phyloP scores from a whole-genome alignment of 2,329 filamentous ascomycete species.

The Thyridium curvatum region DNA sequence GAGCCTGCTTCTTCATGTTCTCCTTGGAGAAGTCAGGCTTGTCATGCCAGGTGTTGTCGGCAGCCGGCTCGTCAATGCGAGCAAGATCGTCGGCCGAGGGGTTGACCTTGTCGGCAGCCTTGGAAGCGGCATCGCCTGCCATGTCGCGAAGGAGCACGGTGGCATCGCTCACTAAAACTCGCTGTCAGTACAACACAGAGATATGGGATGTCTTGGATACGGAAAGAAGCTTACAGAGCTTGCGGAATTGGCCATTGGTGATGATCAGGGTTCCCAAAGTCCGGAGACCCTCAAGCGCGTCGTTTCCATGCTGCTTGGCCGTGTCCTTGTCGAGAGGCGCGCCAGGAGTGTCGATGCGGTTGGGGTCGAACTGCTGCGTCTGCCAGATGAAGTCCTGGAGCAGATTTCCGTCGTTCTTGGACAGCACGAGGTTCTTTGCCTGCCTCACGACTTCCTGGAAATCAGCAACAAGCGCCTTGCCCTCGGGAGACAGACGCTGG shows the following conservation, averaged over 20 bases:
- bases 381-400: constrained; percentile 98
- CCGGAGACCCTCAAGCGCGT: constrained; percentile 77
- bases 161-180: constrained; percentile 61
- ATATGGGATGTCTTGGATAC: too few species aligned
- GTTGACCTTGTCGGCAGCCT: constrained; percentile 67
- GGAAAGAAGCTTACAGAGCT: constrained; percentile 58
- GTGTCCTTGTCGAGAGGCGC: constrained; percentile 68
- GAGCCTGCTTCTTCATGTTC: constrained; percentile 61
- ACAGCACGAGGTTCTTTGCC: constrained; percentile 77
- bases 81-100: constrained; percentile 71
- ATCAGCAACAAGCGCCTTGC: constrained; percentile 71
- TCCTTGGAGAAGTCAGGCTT: constrained; percentile 68
- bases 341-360: constrained; percentile 53
- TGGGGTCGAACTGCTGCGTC: constrained; percentile 67
- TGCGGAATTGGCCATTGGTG: constrained; percentile 94
- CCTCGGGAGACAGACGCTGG: constrained; percentile 73
- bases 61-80: constrained; percentile 76
- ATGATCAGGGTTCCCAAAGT: constrained; percentile 85
- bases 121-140: constrained; percentile 79
- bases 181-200: constrained; percentile 10
- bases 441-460: constrained; percentile 74
- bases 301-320: constrained; percentile 75
- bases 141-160: constrained; percentile 80
- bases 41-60: constrained; percentile 93
- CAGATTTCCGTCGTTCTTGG: constrained; percentile 92